phyloP scores from a whole-genome alignment of 805 yeast genomes.

The Saccharomycopsis guyanensis region DNA sequence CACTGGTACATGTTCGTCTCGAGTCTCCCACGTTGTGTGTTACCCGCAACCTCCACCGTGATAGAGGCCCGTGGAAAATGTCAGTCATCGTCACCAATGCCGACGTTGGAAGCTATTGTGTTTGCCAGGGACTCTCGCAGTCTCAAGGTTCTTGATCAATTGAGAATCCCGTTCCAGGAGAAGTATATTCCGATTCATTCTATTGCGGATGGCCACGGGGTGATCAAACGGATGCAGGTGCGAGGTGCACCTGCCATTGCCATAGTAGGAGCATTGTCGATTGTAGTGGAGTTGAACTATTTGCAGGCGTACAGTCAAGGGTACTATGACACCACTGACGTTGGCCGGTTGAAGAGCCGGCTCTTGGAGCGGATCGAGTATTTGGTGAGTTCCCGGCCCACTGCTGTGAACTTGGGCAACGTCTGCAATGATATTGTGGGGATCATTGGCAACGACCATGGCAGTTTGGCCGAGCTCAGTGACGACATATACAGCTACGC shows the following conservation, averaged over 20 bases:
- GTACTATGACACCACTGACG: slow-evolving; percentile 29
- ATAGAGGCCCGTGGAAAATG: too few relatives aligned
- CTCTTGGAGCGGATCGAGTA: slow-evolving; percentile 48
- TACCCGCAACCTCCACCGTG: too few relatives aligned
- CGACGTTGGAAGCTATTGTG: slow-evolving; percentile 58
- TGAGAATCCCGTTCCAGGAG: slow-evolving; percentile 72
- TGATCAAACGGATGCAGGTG: slow-evolving; percentile 87
- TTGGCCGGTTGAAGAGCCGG: slow-evolving; percentile 30
- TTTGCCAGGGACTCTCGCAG: slow-evolving; percentile 41
- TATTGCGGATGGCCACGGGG: slow-evolving; percentile 71
- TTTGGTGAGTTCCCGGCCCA: slow-evolving; percentile 77
- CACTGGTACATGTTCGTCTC: too few relatives aligned
- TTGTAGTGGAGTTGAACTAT: slow-evolving; percentile 59
- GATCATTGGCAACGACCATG: slow-evolving; percentile 27
- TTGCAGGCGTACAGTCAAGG: slow-evolving; percentile 27
- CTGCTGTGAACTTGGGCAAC: slow-evolving; percentile 87
- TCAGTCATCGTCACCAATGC: too few relatives aligned
- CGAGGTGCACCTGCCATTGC: slow-evolving; percentile 99
- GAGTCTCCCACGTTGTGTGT: too few relatives aligned
- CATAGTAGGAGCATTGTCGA: slow-evolving; percentile 81
- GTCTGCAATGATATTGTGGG: slow-evolving; percentile 40
- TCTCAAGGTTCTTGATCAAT: slow-evolving; percentile 71
- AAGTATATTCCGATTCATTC: slow-evolving; percentile 53
- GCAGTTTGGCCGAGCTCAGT: slow-evolving; percentile 15
- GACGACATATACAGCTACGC: slow-evolving; percentile 39